Base-by-base conservation (phyloP, 371 early-diverging fungal species). In the Saksenaea vasiformis region DNA sequence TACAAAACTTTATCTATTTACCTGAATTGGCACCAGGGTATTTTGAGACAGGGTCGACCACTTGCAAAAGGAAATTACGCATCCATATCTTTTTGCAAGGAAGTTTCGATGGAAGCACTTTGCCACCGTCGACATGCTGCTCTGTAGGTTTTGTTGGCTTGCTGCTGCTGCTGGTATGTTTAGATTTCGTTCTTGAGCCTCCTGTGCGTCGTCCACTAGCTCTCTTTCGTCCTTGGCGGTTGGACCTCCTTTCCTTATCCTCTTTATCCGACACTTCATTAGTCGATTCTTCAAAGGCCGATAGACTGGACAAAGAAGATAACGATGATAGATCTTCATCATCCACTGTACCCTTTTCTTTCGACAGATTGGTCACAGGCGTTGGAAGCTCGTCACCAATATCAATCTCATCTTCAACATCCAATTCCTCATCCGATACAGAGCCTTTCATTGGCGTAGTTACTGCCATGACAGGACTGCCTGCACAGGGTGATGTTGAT, bases 51-150 rank as follows among this genome's bases (percentile, higher is more conserved):
- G 51, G 51, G 22, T 47, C 51, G 22, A 22, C 24, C n/a, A 47
- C 51, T 47, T 47, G 51, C 2, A 22, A 22, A 22, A 47, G 35
- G 35, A 62, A 65, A 26, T 53, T 58, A 13, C 62, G 61, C 58
- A 65, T 61, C 69, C 69, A 69, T 24, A 38, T 57, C 55, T 69
- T 69, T 55, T 69, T 69, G 36, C 61, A 69, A 17, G 69, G 69
- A 17, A 69, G 51, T 28, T 59, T 61, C 0, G 63, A 13, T 5
- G 39, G 44, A 3, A 47, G 51, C 11, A 22, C 51, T 47, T 47
- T 47, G 0, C 51, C 22, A 22, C 22, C 22, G 11, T 47, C 51
- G 9, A 22, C 9, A 22, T 22, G n/a, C 10, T 14, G n/a, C 22
- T 47, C 51, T 9, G 51, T 22, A 0, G 22, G 3, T n/a, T 19